Conservation (phyloP, 768 basidiomycete species). For the Suillus brevipes region DNA sequence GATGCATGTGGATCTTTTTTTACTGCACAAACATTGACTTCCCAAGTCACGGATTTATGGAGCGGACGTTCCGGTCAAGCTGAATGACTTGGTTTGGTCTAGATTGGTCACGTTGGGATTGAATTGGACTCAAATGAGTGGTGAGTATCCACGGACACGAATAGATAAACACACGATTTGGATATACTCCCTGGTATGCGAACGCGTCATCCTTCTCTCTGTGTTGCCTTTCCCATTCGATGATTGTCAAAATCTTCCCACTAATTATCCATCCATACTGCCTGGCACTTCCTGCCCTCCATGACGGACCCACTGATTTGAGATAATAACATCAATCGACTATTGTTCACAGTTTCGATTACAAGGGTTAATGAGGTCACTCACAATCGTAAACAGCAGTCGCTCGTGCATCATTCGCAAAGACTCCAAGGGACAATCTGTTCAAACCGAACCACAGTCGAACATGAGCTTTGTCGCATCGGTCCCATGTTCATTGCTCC, state of each 20-base stretch:
- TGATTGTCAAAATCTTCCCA: constrained; percentile 43
- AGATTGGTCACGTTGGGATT: not conserved
- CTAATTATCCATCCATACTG: constrained; percentile 35
- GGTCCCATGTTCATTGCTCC: constrained; percentile 43
- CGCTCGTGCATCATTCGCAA: constrained; percentile 40
- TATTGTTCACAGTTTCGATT: not conserved
- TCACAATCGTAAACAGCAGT: constrained; percentile 43
- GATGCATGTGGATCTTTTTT: not conserved
- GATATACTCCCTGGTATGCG: not conserved
- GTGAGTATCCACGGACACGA: not conserved
- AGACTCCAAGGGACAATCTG: constrained; percentile 41
- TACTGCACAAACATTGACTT: not conserved
- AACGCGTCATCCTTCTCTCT: not conserved
- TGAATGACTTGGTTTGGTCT: not conserved
- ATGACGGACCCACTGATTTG: constrained; percentile 39
- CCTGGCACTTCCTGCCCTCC: constrained; percentile 39
- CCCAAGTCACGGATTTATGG: not conserved
- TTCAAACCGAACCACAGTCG: constrained; percentile 40
- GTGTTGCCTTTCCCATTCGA: constrained; percentile 33
- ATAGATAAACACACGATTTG: not conserved
- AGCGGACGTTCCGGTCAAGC: not conserved
- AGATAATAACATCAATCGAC: constrained; percentile 1
- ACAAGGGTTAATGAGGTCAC: constrained; percentile 19
- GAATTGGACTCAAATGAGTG: not conserved
- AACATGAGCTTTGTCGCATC: constrained; percentile 42